Conservation (phyloP, 257 asterid genomes). For the Capsicum rhomboideum region DNA sequence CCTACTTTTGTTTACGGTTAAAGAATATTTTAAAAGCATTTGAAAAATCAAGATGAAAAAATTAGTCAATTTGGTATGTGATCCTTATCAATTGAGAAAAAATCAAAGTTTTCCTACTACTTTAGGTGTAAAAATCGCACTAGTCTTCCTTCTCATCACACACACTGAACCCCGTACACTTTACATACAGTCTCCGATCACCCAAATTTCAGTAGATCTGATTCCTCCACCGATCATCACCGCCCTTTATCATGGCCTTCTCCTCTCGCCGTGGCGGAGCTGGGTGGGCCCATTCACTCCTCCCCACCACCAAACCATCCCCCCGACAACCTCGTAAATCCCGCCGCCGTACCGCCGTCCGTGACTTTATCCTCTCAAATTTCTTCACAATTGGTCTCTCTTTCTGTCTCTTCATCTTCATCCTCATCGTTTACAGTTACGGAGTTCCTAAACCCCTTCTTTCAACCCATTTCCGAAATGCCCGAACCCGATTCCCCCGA, state of each 20-base stretch:
- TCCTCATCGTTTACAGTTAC: slow-evolving; percentile 53
- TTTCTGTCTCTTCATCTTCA: slow-evolving; percentile 49
- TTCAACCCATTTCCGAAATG: slow-evolving; percentile 36
- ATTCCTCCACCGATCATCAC: not conserved
- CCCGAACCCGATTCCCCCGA: slow-evolving; percentile 35
- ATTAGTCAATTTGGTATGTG: not conserved
- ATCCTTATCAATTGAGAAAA: not conserved
- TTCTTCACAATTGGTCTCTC: slow-evolving; percentile 75
- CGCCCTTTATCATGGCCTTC: slow-evolving; percentile 43
- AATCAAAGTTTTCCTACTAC: not conserved
- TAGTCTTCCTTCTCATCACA: not conserved
- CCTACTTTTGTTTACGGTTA: too few species aligned
- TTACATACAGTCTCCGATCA: not conserved
- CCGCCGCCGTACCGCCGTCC: slow-evolving; percentile 55
- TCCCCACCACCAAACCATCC: slow-evolving; percentile 43
- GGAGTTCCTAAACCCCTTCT: slow-evolving; percentile 55
- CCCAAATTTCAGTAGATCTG: slow-evolving; percentile 7
- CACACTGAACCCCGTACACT: not conserved
- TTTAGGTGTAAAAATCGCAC: not conserved
- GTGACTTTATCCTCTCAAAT: slow-evolving; percentile 62
- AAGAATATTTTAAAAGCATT: too few species aligned
- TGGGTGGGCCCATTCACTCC: slow-evolving; percentile 68
- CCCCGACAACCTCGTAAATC: slow-evolving; percentile 55
- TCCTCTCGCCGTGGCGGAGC: slow-evolving; percentile 86
- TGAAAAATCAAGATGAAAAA: too few species aligned